phyloP scores from a whole-genome alignment of 2,329 filamentous ascomycete species.

The Colletotrichum acutatum region DNA sequence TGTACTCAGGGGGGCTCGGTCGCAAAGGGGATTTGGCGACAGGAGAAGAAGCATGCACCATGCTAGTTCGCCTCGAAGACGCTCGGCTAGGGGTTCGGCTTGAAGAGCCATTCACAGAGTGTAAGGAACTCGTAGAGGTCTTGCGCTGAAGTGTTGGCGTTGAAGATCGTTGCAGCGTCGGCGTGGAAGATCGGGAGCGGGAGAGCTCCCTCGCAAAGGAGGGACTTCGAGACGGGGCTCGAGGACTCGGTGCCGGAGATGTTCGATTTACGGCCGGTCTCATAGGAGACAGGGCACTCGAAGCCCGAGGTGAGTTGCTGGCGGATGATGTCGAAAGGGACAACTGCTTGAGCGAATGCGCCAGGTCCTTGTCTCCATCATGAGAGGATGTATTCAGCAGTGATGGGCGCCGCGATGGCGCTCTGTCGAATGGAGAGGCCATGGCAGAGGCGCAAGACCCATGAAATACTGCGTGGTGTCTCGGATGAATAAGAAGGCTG shows the following conservation, averaged over 20 bases:
- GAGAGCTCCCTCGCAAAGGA: conserved; percentile 53
- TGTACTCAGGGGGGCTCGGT: conserved; percentile 47
- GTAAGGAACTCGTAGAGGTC: conserved; percentile 67
- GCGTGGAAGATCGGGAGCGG: conserved; percentile 55
- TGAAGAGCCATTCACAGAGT: conserved; percentile 54
- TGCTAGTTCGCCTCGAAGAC: conserved; percentile 61
- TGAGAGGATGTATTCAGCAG: conserved; percentile 40
- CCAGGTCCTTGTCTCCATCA: conserved; percentile 48
- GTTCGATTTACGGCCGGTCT: conserved; percentile 49
- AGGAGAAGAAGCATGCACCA: conserved; percentile 57
- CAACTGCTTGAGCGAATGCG: conserved; percentile 57
- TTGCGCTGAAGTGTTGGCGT: conserved; percentile 66
- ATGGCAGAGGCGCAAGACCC: conserved; percentile 23
- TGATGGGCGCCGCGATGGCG: conserved; percentile 47
- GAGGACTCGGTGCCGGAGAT: conserved; percentile 52
- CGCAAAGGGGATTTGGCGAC: conserved; percentile 51
- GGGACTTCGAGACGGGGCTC: conserved; percentile 54
- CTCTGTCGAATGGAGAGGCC: conserved; percentile 30
- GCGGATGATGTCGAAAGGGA: conserved; percentile 50
- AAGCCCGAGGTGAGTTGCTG: conserved; percentile 42
- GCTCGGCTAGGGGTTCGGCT: conserved; percentile 45
- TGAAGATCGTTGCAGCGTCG: conserved; percentile 54
- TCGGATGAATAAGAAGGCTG: not conserved
- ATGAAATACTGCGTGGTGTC: conserved; percentile 8
- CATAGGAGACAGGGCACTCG: conserved; percentile 47